These are phyloP conservation scores for Coprinellus aureogranulatus DNA, from an alignment of 768 basidiomycete genomes.

Conservation along the genomic window DNA sequence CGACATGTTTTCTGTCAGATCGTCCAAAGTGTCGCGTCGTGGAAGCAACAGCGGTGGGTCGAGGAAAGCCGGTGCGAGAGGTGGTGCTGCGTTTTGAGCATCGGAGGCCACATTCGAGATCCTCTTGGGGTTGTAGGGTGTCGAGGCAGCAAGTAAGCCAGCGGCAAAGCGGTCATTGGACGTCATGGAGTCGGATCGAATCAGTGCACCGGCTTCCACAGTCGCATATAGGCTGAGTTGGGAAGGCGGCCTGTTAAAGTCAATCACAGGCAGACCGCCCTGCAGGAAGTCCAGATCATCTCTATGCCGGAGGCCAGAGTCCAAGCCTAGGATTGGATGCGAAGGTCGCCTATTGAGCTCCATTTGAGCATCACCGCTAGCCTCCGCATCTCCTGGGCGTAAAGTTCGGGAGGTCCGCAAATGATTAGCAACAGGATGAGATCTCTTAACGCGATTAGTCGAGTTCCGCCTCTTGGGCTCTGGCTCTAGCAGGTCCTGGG, in stretches of 20 bases:
- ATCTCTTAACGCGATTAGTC: background rate
- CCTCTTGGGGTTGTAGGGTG: background rate
- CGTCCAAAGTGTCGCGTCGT: background rate
- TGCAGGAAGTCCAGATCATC: constrained; percentile 18
- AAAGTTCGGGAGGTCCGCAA: no score
- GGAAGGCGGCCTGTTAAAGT: constrained; percentile 43
- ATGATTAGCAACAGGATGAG: no score
- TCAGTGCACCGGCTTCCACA: constrained; percentile 16
- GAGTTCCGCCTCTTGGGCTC: constrained; percentile 4
- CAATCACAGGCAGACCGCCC: constrained; percentile 25
- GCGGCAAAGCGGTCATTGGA: background rate
- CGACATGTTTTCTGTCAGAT: constrained; percentile 4
- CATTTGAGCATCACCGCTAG: background rate
- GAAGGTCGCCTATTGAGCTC: constrained; percentile 1
- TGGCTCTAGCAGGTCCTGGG: background rate
- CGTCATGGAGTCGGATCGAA: background rate
- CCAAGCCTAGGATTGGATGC: background rate
- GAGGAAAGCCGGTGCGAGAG: background rate
- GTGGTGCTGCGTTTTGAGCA: background rate
- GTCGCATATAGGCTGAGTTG: constrained; percentile 26
- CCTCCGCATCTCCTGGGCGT: no score
- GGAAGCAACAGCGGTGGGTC: background rate
- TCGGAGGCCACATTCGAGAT: background rate
- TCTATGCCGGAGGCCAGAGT: background rate
- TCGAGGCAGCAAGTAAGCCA: background rate